Evolutionary conservation across 2,329 filamentous ascomycete genomes (phyloP).

Genomic region (Elsinoe batatas): DNA sequence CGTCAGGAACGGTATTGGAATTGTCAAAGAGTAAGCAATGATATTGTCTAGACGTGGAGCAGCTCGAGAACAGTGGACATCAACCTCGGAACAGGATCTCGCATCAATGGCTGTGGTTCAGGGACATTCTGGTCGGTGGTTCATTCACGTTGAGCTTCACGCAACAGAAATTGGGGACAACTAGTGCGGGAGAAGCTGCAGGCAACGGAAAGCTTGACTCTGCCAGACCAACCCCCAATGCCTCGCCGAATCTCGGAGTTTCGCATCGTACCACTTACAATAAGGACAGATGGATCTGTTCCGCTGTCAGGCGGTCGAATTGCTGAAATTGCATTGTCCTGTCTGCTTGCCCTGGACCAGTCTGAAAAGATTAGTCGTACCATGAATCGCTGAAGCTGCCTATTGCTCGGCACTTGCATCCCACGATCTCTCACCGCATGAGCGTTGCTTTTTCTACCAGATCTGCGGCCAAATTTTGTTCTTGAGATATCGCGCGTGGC

Average conservation of each 20-base stretch:
- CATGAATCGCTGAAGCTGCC: slow-evolving; percentile 4
- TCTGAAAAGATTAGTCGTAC: slow-evolving; percentile 1
- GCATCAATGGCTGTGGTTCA: not conserved
- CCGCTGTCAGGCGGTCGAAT: slow-evolving; percentile 2
- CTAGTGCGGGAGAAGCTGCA: slow-evolving; percentile 2
- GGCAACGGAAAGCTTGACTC: not conserved
- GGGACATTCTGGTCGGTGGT: not conserved
- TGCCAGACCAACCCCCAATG: not conserved
- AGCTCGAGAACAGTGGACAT: not conserved
- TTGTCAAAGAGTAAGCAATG: not conserved
- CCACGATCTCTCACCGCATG: not conserved
- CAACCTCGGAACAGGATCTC: not conserved
- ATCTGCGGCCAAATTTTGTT: not conserved
- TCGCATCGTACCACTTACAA: not conserved
- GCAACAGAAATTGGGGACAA: slow-evolving; percentile 4
- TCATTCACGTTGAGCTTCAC: not conserved
- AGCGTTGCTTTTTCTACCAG: not conserved
- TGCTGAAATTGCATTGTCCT: slow-evolving; percentile 2
- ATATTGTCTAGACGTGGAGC: not conserved
- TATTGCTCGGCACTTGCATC: not conserved
- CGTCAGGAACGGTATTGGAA: not conserved
- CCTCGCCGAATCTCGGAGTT: slow-evolving; percentile 2
- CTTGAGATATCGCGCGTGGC: not conserved
- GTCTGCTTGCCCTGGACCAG: not conserved
- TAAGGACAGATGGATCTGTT: not conserved